Base-by-base conservation (phyloP, 305 asterid genomes). In the Fraxinus sp. region DNA sequence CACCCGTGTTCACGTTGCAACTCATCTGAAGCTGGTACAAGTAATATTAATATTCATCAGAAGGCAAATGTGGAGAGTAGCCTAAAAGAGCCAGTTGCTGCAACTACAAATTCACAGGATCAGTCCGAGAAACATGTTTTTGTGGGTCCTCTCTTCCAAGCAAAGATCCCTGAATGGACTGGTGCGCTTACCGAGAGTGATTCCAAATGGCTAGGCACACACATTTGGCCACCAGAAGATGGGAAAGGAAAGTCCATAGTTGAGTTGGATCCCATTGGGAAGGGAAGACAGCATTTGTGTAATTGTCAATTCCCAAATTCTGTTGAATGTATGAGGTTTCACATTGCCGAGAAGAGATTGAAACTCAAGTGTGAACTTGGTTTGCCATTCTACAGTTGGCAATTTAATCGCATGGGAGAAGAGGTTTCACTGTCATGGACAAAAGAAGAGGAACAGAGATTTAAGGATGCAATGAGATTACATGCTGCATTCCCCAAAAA, bases 361-460 rank as follows among this genome's bases (percentile, higher is more conserved):
- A 85, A 84, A 79, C 76, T 94, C 81, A 92, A 88, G 79, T 88
- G 46, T 10, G 97, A 92, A 75, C 89, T 94, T 4, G 91, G 97
- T 41, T 26, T 8, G 0, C 79, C 88, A 22, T 95, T 94, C 82
- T 81, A 86, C 71, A 82, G 5, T 32, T 94, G 97, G 97, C 86
- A 88, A 77, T 93, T 95, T 80, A 22, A 93, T 84, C 89, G 79
- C 76, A 95, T 92, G 99, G 98, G 99, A 3, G 99, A 95, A 90
- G 98, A 95, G 88, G 94, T 92, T 84, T 94, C 97, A 0, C 92
- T 94, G 78, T 94, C 94, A 57, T 95, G 99, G 99, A 91, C 92
- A 3, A 80, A 77, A 57, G 91, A 91, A 68, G 97, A 94, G 87
- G 98, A 91, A 80, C 79, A 79, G 6, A 83, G 36, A 59, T 95